These are phyloP conservation scores for Bryoerythrophyllum caledonicum DNA, from an alignment of 225 moss, liverwort and hornwort genomes.

Conservation along the genomic window DNA sequence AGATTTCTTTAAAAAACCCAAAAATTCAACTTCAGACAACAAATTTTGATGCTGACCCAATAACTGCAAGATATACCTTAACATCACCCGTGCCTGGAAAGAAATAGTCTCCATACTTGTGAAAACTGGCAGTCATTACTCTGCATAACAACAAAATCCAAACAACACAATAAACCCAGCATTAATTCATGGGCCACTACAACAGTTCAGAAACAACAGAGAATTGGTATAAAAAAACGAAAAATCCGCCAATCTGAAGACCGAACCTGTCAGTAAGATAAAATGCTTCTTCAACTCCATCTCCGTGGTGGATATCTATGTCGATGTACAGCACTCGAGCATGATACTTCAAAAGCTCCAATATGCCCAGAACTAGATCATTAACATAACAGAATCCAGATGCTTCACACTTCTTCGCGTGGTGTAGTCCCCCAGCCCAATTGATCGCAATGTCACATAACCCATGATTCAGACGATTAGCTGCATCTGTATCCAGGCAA, in stretches of 20 bases:
- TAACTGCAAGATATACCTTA: slow-evolving; percentile 56
- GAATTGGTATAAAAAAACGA: background rate
- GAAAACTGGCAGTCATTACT: slow-evolving; percentile 98
- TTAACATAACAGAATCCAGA: slow-evolving; percentile 98
- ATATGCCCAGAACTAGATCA: slow-evolving; percentile 89
- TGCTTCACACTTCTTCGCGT: slow-evolving; percentile 97
- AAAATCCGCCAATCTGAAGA: background rate
- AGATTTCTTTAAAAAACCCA: background rate
- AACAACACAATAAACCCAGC: background rate
- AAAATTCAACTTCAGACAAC: background rate
- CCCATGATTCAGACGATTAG: slow-evolving; percentile 75
- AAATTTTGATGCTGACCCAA: slow-evolving; percentile 5
- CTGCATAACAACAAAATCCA: slow-evolving; percentile 41
- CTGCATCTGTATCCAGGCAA: slow-evolving; percentile 64
- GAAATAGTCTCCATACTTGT: slow-evolving; percentile 92
- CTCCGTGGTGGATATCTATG: slow-evolving; percentile 97
- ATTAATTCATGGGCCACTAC: background rate
- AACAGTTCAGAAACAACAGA: background rate
- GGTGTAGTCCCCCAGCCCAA: slow-evolving; percentile 98
- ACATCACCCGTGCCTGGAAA: slow-evolving; percentile 97
- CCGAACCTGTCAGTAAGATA: slow-evolving; percentile 88
- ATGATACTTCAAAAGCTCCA: slow-evolving; percentile 94
- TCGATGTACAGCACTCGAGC: slow-evolving; percentile 94
- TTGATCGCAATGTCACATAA: slow-evolving; percentile 95
- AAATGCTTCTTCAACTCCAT: slow-evolving; percentile 98